Base-by-base conservation (phyloP, 176 grass and related monocot species). In the Saccharum officinarum region DNA sequence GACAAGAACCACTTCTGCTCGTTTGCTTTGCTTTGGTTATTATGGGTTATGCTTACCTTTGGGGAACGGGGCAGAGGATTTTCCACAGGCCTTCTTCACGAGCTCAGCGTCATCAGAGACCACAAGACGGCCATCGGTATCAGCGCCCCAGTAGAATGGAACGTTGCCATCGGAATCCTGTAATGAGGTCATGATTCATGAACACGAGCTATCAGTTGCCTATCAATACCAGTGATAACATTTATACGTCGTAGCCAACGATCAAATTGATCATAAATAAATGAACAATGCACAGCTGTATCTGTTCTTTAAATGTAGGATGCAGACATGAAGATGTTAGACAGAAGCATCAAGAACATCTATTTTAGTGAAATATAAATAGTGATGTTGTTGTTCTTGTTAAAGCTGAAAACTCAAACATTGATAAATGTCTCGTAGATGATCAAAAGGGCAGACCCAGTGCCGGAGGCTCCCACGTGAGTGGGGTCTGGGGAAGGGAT, bases 141-240 rank as follows among this genome's bases (percentile, higher is more conserved):
- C 87, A 26, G 73, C 83, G 20, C 91, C 94, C 91, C 94, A 97
- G 71, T 86, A 93, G 86, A 97, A 84, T 20, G 91, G 94, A 37
- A 92, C 89, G 17, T 36, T 83, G 0, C 89, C 89, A 57, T 93
- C 86, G 6, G 68, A 59, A 81, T 91, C 91, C 91, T 97, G 52
- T 23, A 55, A 73, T 26, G 69, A 61, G 55, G 55, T 47, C 13
- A 47, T 42, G 34, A 4, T 36, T 42, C 40, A 82, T 82, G 1
- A 76, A 64, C n/a, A 50, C 6, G 8, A 77, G 16, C 40, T 37
- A 7, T 72, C 4, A 78, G 1, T 71, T 30, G 10, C 23, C 37
- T 23, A 7, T 54, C 18, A 15, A 16, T 31, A n/a, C 10, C 12
- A 44, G 31, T 16, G 14, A 60, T 70, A 26, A 10, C 31, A 10